These are phyloP conservation scores for Sistotremastrum niveocremeum DNA, from an alignment of 768 basidiomycete genomes.

Conservation along the genomic window DNA sequence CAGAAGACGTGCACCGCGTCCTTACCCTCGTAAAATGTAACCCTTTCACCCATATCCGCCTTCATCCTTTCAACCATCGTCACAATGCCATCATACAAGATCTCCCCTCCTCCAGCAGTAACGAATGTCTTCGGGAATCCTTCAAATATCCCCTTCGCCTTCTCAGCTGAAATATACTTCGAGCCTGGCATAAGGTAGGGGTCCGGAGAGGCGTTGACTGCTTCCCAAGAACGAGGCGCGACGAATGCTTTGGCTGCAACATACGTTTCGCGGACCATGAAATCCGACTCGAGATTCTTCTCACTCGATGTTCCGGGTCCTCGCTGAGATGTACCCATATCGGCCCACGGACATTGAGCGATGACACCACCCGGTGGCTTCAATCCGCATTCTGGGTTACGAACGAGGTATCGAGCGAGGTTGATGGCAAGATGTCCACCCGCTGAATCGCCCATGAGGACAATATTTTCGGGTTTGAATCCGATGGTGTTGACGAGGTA, in stretches of 20 bases:
- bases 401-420: constrained; percentile 24
- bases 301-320: not conserved
- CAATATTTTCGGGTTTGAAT: constrained; percentile 28
- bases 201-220: too few species aligned
- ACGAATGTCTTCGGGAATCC: not conserved
- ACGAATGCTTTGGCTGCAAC: too few species aligned
- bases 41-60: not conserved
- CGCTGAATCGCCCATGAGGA: constrained; percentile 40
- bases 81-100: not conserved
- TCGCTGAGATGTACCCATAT: constrained; percentile 1
- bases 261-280: too few species aligned
- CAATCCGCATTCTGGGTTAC: constrained; percentile 3
- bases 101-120: not conserved
- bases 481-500: constrained; percentile 33
- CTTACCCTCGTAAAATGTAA: not conserved
- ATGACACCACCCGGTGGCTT: constrained; percentile 5
- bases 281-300: not conserved
- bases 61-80: not conserved
- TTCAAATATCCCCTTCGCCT: not conserved
- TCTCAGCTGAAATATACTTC: too few species aligned
- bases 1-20: not conserved
- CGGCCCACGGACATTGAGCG: constrained; percentile 5
- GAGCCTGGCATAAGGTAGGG: too few species aligned
- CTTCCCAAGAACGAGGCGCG: too few species aligned
- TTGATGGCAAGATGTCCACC: constrained; percentile 36